Base-by-base conservation (phyloP, 129 eudicot species). In the Glebionis coronaria region DNA sequence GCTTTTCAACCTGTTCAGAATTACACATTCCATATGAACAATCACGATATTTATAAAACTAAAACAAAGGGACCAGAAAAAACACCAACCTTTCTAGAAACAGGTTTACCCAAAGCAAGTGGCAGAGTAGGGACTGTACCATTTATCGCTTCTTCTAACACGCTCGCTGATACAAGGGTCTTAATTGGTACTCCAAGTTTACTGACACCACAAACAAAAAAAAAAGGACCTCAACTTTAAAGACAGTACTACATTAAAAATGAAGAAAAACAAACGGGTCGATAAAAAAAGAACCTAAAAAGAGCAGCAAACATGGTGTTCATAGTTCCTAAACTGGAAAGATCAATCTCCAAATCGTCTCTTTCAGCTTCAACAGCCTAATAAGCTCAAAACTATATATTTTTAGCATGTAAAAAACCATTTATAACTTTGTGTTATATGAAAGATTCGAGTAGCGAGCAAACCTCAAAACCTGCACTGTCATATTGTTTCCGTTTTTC, bases 111-210 rank as follows among this genome's bases (percentile, higher is more conserved):
- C 42, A 93, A 76, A 46, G 81, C 77, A 57, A 93, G 86, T 20
- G 92, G 90, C 20, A 47, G 77, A 13, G 81, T 73, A 38, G 83
- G 61, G 45, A 86, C 97, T 11, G 51, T 53, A 61, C 99, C 99
- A 79, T 87, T 86, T 67, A 89, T 70, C 47, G 99, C 99, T 80
- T 93, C 99, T 81, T 93, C 99, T 64, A 93, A 76, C 25, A 93
- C 88, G 55, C 80, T 70, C 6, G 99, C 95, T 2, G 99, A 86
- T 59, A 93, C 97, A 12, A 95, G 86, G 23, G 99, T 93, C 71
- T 89, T 93, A 63, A 93, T 93, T 2, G 95, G 97, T 23, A 93
- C 95, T 57, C 99, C 99, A 67, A 93, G 97, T 71, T 93, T 93
- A 61, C 99, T 93, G 78, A 27, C 44, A 76, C 61, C 54, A 46